A percentile compares a stretch with the other conserved stretches of the same genome.
Evolutionary conservation across 768 basidiomycete species (phyloP).

Genomic region (Cyathus striatus): DNA sequence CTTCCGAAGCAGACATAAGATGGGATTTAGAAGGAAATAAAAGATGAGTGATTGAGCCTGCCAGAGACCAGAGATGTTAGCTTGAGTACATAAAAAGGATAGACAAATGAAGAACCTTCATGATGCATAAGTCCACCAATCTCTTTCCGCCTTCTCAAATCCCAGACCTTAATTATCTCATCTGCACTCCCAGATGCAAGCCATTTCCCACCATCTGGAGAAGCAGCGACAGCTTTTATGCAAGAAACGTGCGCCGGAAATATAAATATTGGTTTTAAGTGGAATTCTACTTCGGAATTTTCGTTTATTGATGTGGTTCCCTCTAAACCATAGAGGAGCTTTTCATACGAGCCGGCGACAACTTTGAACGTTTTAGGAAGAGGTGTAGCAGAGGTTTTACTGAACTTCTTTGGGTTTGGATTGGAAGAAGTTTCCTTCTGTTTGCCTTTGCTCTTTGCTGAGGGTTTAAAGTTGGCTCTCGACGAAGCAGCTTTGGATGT

Average conservation of each 20-base stretch:
- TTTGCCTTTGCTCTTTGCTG: conserved; percentile 15
- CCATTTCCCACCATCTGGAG: conserved; percentile 91
- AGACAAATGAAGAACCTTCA: conserved; percentile 53
- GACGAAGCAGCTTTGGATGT: conserved; percentile 8
- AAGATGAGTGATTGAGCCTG: conserved; percentile 90
- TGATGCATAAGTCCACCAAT: conserved; percentile 94
- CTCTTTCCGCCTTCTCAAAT: conserved; percentile 85
- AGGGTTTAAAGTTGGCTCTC: conserved; percentile 13
- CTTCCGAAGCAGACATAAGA: conserved; percentile 87
- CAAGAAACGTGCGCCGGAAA: conserved; percentile 96
- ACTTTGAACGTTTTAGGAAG: conserved; percentile 73
- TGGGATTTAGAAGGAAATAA: conserved; percentile 85
- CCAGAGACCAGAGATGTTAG: conserved; percentile 1
- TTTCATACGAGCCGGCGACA: conserved; percentile 94
- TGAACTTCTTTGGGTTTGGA: conserved; percentile 8
- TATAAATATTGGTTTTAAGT: conserved; percentile 81
- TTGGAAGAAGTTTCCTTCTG: conserved; percentile 6
- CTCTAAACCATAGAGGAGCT: conserved; percentile 86
- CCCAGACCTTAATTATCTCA: conserved; percentile 97
- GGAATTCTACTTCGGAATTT: conserved; percentile 24
- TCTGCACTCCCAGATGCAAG: conserved; percentile 94
- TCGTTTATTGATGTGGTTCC: conserved; percentile 43
- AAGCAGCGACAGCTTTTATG: conserved; percentile 86
- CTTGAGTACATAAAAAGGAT: neutral
- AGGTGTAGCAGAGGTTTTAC: conserved; percentile 9